These are phyloP conservation scores for Dendrocalamus sinicus DNA, from an alignment of 176 grass and related monocot genomes.

Conservation along the genomic window DNA sequence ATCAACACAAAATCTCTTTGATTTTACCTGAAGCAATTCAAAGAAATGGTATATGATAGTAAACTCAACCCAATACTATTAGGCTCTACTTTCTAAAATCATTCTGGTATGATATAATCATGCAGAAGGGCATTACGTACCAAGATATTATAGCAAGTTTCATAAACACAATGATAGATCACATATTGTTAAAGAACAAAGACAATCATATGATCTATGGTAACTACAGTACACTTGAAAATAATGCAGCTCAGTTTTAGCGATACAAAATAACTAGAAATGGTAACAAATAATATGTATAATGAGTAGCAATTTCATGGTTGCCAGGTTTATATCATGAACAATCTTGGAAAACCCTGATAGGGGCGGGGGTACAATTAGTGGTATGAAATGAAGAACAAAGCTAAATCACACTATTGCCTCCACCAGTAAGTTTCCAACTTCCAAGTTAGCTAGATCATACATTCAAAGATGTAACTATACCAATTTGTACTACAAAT, in stretches of 20 bases:
- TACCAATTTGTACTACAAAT: no score
- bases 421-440: no score
- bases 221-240: slow-evolving; percentile 5
- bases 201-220: background rate
- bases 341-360: background rate
- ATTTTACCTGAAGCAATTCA: slow-evolving; percentile 15
- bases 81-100: slow-evolving; percentile 1
- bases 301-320: background rate
- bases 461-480: no score
- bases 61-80: background rate
- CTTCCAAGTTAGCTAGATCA: no score
- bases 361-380: background rate
- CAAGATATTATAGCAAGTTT: background rate
- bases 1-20: background rate
- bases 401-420: background rate
- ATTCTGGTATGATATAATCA: background rate
- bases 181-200: background rate
- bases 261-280: background rate
- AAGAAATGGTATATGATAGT: background rate
- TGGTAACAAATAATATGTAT: background rate
- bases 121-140: background rate
- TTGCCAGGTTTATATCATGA: slow-evolving; percentile 5
- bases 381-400: background rate
- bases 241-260: background rate
- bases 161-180: background rate